phyloP scores from a whole-genome alignment of 2,329 filamentous ascomycete species.

The Leptographium galeiforme region DNA sequence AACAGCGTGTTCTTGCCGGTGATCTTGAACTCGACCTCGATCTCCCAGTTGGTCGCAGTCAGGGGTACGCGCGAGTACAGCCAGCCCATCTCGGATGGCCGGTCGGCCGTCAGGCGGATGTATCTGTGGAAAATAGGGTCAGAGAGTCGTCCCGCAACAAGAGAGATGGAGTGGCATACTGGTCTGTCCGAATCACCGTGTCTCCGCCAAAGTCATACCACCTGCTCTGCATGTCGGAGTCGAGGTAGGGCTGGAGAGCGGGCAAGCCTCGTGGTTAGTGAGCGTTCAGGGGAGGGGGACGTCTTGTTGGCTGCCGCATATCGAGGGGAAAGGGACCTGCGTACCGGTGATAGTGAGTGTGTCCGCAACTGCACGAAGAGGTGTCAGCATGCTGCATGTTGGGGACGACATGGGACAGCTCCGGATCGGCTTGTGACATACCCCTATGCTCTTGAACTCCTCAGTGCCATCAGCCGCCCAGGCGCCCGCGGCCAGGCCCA shows the following conservation, averaged over 20 bases:
- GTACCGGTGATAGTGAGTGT: conserved; percentile 67
- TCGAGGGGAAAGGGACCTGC: conserved; percentile 17
- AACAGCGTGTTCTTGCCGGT: conserved; percentile 80
- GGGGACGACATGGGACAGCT: not conserved
- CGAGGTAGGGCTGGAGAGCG: conserved; percentile 69
- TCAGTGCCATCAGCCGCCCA: conserved; percentile 35
- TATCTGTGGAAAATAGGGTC: conserved; percentile 41
- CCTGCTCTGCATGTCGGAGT: conserved; percentile 94
- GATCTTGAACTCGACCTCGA: conserved; percentile 92
- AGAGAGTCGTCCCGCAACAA: not conserved
- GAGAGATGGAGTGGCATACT: conserved; percentile 30
- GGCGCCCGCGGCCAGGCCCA: conserved; percentile 35
- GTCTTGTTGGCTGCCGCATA: not conserved
- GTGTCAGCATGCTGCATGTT: conserved; percentile 5
- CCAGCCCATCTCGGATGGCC: conserved; percentile 83
- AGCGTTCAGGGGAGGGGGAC: not conserved
- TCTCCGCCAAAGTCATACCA: conserved; percentile 99
- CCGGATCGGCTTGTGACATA: conserved; percentile 8
- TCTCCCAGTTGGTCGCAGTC: conserved; percentile 97
- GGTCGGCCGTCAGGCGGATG: conserved; percentile 82
- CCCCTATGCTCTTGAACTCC: conserved; percentile 32
- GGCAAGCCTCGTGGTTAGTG: not conserved
- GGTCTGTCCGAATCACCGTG: conserved; percentile 64
- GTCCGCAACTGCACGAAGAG: conserved; percentile 54
- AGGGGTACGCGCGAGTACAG: conserved; percentile 87